Evolutionary conservation across 495 filamentous ascomycete genomes (phyloP), one percentile per base, ranked within the genome.

Genomic region (Aspergillus panamensis): DNA sequence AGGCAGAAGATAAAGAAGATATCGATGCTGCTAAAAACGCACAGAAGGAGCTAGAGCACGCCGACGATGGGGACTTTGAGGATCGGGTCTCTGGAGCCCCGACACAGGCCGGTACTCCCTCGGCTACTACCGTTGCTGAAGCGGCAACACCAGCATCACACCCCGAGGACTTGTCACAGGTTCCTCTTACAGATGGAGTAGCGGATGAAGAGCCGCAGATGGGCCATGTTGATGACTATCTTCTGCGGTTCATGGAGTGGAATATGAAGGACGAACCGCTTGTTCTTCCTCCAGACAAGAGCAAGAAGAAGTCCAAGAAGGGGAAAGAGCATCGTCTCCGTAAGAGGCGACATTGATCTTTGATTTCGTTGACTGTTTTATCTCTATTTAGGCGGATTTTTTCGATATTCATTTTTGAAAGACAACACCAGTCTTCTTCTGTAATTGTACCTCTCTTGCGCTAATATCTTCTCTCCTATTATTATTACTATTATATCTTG

Each of bases 1-100:
- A 87, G 58, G 95, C 89, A 9, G 95, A 99, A 70, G 95, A 99
- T 65, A 80, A 82, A 48, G 95, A 99, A 69, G 95, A 99, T 69
- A 89, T 88, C 8, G 84, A 82, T 17, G 95, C 95, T 0, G 95
- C 94, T 1, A 86, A 87, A 57, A 82, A 89, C 20, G 92, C 92
- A 0, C 87, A 96, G 70, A 93, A 88, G 64, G 94, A 97, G 65
- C 84, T 96, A 21, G 80, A 85, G 31, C 84, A 91, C 65, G 87
- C 88, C 47, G 94, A 97, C 58, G 91, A 90, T 32, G 90, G 84
- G 1, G 94, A 99, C 63, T 97, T 97, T 64, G 84, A 85, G n/a
- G 94, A 96, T 63, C 84, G 83, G 19, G 72, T 70, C 9, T 65
- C 69, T 12, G 59, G 61, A 30, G 57, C 63, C 21, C 64, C 37